Base-by-base conservation (phyloP, 441 rosid genomes). In the Rhodomyrtus psidioides region DNA sequence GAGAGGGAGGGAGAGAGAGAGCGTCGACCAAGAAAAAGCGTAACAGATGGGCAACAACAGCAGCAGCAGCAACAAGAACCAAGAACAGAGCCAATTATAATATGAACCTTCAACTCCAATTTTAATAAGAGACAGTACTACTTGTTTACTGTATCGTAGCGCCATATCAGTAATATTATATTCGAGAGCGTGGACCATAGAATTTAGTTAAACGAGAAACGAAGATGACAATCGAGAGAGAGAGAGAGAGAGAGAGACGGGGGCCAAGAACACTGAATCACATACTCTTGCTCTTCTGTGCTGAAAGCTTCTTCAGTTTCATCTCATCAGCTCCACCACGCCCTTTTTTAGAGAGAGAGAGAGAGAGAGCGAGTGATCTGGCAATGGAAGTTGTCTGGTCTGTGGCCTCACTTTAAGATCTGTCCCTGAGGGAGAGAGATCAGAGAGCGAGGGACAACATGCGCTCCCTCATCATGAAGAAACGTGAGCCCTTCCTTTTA, bases 1-100 rank as follows among this genome's bases (percentile, higher is more conserved):
- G 85, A 60, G 74, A 60, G 39, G 28, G 74, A 28, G 74, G 12
- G 39, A 27, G 21, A 60, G 23, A 8, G 44, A 4, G 74, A 60
- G 42, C 28, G 55, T 89, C 89, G 88, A 87, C 92, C 90, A 86
- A 89, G 87, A 85, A 74, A 74, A 58, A 76, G 85, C 57, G 82
- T 81, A 84, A 89, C 83, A 82, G 84, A 84, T 55, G 26, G 55
- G 57, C 28, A 79, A 81, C 76, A 39, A 2, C 76, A 30, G 46
- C 26, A 39, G 46, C 26, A 39, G 12, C 51, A 46, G 51, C 51
- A 46, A 46, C 46, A 65, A 34, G 23, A 34, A 65, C 46, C 76
- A 34, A 65, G 76, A 34, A 30, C 76, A 10, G 76, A 34, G 76
- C 76, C 34, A 9, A 19, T 34, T 65, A 34, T 65, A 30, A 65